A percentile compares a stretch with the other conserved stretches of the same genome.
Evolutionary conservation across 139 green algal genomes (phyloP).

Genomic region (Chlorokybus atmophyticus): DNA sequence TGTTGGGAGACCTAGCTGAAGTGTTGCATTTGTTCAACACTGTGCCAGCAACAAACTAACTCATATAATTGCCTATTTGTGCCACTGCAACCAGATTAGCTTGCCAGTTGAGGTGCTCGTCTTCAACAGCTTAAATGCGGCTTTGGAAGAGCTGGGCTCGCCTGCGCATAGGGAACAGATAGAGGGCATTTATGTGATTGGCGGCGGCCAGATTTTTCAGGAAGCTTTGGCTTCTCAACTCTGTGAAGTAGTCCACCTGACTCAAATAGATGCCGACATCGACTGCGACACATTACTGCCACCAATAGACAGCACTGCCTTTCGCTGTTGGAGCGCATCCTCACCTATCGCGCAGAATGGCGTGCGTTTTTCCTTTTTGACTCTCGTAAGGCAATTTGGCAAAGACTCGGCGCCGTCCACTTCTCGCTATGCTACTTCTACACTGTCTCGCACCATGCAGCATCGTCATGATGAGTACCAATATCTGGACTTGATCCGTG

Average conservation of each 20-base stretch:
- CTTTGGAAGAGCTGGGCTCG: too few species aligned
- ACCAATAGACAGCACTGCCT: conserved; percentile 40
- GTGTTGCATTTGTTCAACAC: too few species aligned
- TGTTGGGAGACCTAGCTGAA: too few species aligned
- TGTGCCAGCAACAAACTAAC: too few species aligned
- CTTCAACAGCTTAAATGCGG: conserved; percentile 36
- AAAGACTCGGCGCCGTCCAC: neutral
- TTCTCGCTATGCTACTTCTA: neutral
- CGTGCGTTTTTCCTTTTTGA: conserved; percentile 37
- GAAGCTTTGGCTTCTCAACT: conserved; percentile 51
- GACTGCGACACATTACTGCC: conserved; percentile 88
- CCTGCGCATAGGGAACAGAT: too few species aligned
- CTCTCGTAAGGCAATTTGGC: conserved; percentile 2
- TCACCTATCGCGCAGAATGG: conserved; percentile 33
- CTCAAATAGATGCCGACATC: conserved; percentile 45
- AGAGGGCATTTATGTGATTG: conserved; percentile 91
- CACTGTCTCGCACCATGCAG: conserved; percentile 37
- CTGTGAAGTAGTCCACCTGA: conserved; percentile 80
- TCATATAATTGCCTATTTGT: too few species aligned
- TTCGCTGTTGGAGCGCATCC: conserved; percentile 53
- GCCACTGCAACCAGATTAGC: too few species aligned
- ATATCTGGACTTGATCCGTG: conserved; percentile 83
- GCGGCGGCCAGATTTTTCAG: conserved; percentile 67
- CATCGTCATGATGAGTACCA: conserved; percentile 77
- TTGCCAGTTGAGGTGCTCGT: conserved; percentile 41